phyloP scores from a whole-genome alignment of 1,284 basidiomycete genomes.

The Rhodotorula glutinis region DNA sequence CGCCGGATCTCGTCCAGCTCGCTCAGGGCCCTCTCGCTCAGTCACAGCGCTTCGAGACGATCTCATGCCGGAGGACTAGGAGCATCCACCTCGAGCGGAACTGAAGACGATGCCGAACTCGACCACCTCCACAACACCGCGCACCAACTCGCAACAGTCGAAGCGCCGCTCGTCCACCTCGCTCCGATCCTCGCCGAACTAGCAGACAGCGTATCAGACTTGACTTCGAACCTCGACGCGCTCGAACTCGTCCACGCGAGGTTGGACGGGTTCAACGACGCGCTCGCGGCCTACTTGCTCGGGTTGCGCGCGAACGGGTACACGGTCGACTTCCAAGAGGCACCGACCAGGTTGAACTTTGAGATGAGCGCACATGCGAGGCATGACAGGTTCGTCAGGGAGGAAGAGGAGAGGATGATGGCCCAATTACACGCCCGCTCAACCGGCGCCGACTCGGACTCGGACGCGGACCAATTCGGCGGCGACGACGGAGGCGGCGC shows the following conservation, averaged over 20 bases:
- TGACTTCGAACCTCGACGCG: slow-evolving; percentile 46
- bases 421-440: not conserved
- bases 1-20: slow-evolving; percentile 34
- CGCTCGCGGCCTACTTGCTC: slow-evolving; percentile 48
- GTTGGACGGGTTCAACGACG: slow-evolving; percentile 49
- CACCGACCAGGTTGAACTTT: slow-evolving; percentile 38
- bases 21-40: slow-evolving; percentile 31
- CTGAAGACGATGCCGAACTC: not conserved
- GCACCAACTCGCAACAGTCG: slow-evolving; percentile 17
- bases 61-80: not conserved
- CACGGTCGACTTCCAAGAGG: slow-evolving; percentile 49
- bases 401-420: not conserved
- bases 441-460: not conserved
- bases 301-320: slow-evolving; percentile 50
- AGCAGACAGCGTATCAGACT: slow-evolving; percentile 45
- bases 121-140: not conserved
- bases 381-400: not conserved
- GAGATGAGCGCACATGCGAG: slow-evolving; percentile 17
- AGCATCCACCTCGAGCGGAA: not conserved
- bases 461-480: not conserved
- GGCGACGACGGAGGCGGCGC: slow-evolving; percentile 1
- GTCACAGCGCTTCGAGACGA: slow-evolving; percentile 5
- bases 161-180: slow-evolving; percentile 47
- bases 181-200: slow-evolving; percentile 46
- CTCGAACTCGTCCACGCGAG: slow-evolving; percentile 44